Percentiles rank a stretch among this genome's conserved stretches.
Evolutionary conservation across 202 grass and related monocot genomes (phyloP).

Genomic region (Hordeum pubiflorum): DNA sequence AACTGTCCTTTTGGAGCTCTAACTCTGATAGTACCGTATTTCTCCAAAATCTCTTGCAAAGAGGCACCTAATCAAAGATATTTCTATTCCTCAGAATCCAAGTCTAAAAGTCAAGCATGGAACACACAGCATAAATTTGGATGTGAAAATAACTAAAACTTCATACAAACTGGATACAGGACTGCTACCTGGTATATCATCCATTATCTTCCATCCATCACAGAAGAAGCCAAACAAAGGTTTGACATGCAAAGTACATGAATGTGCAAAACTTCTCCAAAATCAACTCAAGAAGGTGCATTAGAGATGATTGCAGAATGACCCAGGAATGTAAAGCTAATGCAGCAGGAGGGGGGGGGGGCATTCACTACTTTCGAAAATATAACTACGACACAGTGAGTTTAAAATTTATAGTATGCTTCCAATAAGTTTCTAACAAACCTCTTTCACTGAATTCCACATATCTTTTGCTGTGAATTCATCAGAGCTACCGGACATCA

Average conservation of each 20-base stretch:
- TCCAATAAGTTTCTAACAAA: slow-evolving; percentile 14
- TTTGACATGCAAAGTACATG: neutral
- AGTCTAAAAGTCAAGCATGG: neutral
- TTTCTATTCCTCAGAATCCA: neutral
- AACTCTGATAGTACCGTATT: neutral
- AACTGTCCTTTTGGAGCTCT: neutral
- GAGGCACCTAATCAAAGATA: neutral
- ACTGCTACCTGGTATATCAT: neutral
- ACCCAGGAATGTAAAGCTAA: slow-evolving; percentile 1
- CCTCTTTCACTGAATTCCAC: slow-evolving; percentile 90
- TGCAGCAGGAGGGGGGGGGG: neutral
- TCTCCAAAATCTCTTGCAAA: neutral
- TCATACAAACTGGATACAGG: neutral
- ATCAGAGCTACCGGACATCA: slow-evolving; percentile 61
- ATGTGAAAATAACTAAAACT: neutral
- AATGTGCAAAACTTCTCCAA: neutral
- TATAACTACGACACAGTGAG: neutral
- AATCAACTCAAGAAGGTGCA: neutral
- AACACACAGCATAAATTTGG: neutral
- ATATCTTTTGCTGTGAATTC: slow-evolving; percentile 83
- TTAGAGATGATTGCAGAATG: neutral
- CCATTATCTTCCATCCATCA: neutral
- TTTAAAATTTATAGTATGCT: neutral
- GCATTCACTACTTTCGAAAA: neutral
- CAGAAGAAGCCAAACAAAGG: slow-evolving; percentile 4